phyloP scores from a whole-genome alignment of 139 green algal genomes.

The Volvox reticuliferus region DNA sequence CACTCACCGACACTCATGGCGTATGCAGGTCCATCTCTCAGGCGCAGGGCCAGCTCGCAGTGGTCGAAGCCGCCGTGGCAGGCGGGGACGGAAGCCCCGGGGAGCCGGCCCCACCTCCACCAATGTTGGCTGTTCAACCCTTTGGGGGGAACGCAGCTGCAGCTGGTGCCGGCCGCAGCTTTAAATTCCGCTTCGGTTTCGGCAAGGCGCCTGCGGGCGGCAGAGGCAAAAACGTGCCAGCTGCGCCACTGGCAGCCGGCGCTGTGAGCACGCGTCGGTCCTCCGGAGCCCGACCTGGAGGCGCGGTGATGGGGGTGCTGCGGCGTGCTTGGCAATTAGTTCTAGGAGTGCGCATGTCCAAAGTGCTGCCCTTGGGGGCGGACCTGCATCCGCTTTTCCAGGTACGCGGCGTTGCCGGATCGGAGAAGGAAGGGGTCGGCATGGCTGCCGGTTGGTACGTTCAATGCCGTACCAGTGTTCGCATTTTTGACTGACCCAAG shows the following conservation, averaged over 20 bases:
- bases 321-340: slow-evolving; percentile 15
- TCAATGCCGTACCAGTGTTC: too few species aligned
- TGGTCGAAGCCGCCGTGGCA: background rate
- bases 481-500: too few species aligned
- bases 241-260: background rate
- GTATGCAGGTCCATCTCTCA: background rate
- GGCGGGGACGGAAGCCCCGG: background rate
- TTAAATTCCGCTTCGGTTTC: background rate
- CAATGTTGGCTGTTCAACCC: too few species aligned
- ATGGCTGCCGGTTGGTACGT: too few species aligned
- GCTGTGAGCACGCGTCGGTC: background rate
- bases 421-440: too few species aligned
- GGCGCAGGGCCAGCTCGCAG: background rate
- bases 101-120: background rate
- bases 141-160: background rate
- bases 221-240: background rate
- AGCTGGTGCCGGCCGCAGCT: background rate
- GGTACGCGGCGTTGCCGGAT: background rate
- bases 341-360: background rate
- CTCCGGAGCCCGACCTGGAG: background rate
- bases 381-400: slow-evolving; percentile 16
- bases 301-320: background rate
- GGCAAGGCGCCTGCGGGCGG: background rate
- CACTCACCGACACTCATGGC: too few species aligned
- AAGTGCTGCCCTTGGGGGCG: slow-evolving; percentile 29